phyloP scores from a whole-genome alignment of 2,329 filamentous ascomycete genomes.

The Meredithiella fracta region DNA sequence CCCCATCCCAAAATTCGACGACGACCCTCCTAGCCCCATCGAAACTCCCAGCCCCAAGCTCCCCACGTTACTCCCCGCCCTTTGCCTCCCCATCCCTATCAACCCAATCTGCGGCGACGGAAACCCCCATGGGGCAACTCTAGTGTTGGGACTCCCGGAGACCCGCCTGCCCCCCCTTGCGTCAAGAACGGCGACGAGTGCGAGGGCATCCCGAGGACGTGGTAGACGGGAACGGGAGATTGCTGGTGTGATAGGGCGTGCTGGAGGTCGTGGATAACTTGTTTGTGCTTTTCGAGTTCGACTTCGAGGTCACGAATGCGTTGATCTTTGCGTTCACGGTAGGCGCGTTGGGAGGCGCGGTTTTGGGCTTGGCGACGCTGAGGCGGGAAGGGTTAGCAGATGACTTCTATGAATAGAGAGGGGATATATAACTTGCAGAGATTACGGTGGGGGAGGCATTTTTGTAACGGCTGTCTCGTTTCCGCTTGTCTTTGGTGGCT shows the following conservation, averaged over 20 bases:
- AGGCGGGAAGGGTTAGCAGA: slow-evolving; percentile 3
- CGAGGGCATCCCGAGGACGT: neutral
- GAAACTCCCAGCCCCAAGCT: neutral
- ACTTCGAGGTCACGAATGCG: slow-evolving; percentile 14
- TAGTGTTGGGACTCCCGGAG: neutral
- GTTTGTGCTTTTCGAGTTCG: slow-evolving; percentile 12
- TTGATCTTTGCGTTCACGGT: slow-evolving; percentile 20
- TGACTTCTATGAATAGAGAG: neutral
- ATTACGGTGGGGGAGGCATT: slow-evolving; percentile 34
- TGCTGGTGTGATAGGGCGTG: neutral
- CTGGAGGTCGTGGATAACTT: slow-evolving; percentile 15
- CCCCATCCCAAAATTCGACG: neutral
- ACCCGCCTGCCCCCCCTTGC: neutral
- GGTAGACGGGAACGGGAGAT: neutral
- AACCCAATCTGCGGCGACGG: no score
- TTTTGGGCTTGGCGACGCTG: slow-evolving; percentile 22
- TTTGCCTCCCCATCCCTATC: neutral
- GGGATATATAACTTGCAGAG: slow-evolving; percentile 23
- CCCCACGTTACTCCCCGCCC: neutral
- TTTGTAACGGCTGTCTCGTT: slow-evolving; percentile 37
- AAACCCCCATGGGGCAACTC: no score
- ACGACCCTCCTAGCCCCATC: neutral
- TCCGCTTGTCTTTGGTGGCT: slow-evolving; percentile 23
- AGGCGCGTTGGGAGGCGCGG: slow-evolving; percentile 21
- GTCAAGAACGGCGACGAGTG: neutral